A percentile compares a stretch with the other conserved stretches of the same genome.
Evolutionary conservation across 495 filamentous ascomycete species (phyloP).

Genomic region (Cenococcum geophilum): DNA sequence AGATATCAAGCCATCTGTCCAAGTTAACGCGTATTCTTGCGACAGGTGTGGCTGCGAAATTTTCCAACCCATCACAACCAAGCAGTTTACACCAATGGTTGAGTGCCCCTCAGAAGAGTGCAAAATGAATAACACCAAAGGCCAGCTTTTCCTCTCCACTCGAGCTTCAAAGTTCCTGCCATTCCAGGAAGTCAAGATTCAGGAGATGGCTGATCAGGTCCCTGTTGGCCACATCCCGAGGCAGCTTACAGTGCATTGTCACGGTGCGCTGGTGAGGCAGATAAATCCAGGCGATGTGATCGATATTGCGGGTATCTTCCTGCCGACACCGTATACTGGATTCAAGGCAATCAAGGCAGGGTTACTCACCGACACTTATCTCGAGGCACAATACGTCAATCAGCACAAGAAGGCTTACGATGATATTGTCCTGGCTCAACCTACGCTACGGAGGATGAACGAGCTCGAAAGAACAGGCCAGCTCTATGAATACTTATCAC

Average conservation of each 20-base stretch:
- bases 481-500: conserved; percentile 88
- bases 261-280: conserved; percentile 74
- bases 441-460: conserved; percentile 72
- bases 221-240: conserved; percentile 96
- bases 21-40: conserved; percentile 95
- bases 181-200: conserved; percentile 98
- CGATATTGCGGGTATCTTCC: conserved; percentile 89
- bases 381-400: conserved; percentile 85
- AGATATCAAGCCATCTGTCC: conserved; percentile 94
- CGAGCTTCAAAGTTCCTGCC: conserved; percentile 93
- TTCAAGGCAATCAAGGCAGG: conserved; percentile 95
- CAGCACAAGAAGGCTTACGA: conserved; percentile 99
- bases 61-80: conserved; percentile 91
- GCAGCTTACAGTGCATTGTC: conserved; percentile 79
- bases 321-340: conserved; percentile 94
- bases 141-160: conserved; percentile 86
- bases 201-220: conserved; percentile 97
- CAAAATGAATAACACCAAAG: conserved; percentile 81
- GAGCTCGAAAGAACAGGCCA: conserved; percentile 74
- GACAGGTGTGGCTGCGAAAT: conserved; percentile 94
- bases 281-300: conserved; percentile 92
- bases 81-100: conserved; percentile 78
- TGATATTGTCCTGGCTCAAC: conserved; percentile 69
- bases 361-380: conserved; percentile 89
- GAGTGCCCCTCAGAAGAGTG: conserved; percentile 85